phyloP scores from a whole-genome alignment of 208 protist genomes.

The Acanthamoeba quina region DNA sequence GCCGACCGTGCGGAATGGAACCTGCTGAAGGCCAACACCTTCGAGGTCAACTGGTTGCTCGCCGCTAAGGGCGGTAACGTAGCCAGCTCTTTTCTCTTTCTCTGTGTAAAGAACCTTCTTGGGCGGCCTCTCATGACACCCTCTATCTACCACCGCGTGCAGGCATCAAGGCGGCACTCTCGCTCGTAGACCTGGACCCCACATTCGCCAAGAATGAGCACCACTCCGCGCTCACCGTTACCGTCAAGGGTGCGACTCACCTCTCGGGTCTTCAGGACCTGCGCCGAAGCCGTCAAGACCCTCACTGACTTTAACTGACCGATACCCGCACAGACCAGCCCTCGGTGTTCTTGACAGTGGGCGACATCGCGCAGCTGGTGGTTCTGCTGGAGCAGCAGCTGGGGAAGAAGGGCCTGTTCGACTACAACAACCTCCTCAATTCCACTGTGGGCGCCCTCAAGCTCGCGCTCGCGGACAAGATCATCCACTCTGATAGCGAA shows the following conservation, averaged over 20 bases:
- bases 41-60: slow-evolving; percentile 53
- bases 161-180: slow-evolving; percentile 31
- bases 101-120: no score
- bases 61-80: slow-evolving; percentile 29
- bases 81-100: not conserved
- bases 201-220: not conserved
- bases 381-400: slow-evolving; percentile 30
- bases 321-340: not conserved
- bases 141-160: not conserved
- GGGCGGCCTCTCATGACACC: not conserved
- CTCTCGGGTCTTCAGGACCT: not conserved
- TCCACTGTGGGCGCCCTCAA: slow-evolving; percentile 35
- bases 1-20: slow-evolving; percentile 20
- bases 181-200: not conserved
- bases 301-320: not conserved
- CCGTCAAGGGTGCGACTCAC: not conserved
- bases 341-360: not conserved
- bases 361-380: slow-evolving; percentile 24
- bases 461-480: slow-evolving; percentile 28
- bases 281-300: not conserved
- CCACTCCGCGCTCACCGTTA: not conserved
- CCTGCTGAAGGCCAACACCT: slow-evolving; percentile 53
- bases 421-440: slow-evolving; percentile 47
- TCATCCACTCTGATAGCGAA: not conserved
- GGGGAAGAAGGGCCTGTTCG: slow-evolving; percentile 31